phyloP scores from a whole-genome alignment of 768 basidiomycete species.

The Rhizopogon rudus region DNA sequence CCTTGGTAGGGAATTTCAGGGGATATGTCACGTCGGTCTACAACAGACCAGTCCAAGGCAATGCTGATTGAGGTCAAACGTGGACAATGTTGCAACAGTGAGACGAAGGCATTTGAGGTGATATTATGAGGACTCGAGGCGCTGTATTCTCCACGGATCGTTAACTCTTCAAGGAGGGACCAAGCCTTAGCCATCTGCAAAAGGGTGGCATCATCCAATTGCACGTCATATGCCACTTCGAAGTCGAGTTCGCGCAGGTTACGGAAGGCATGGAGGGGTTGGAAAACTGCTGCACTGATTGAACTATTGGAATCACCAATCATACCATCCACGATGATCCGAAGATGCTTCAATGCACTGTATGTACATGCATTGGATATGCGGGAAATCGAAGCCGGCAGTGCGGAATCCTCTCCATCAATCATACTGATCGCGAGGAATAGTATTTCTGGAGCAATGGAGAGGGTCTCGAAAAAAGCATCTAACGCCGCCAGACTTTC shows the following conservation, averaged over 20 bases:
- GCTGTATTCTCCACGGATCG: background rate
- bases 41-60: background rate
- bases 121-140: background rate
- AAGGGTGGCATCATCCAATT: background rate
- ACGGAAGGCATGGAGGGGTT: background rate
- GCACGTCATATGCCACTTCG: background rate
- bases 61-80: background rate
- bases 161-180: background rate
- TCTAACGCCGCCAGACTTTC: too few species aligned
- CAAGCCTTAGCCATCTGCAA: background rate
- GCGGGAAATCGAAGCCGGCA: background rate
- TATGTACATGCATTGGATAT: background rate
- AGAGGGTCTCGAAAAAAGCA: background rate
- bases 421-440: accelerated
- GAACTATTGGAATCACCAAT: background rate
- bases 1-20: background rate
- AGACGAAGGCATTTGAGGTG: background rate
- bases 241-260: background rate
- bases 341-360: background rate
- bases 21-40: background rate
- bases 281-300: background rate
- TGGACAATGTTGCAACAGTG: background rate
- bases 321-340: background rate
- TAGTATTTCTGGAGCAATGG: background rate
- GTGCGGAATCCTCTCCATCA: background rate